Evolutionary conservation across 202 grass and related monocot species (phyloP).

Genomic region (Musa balbisiana): DNA sequence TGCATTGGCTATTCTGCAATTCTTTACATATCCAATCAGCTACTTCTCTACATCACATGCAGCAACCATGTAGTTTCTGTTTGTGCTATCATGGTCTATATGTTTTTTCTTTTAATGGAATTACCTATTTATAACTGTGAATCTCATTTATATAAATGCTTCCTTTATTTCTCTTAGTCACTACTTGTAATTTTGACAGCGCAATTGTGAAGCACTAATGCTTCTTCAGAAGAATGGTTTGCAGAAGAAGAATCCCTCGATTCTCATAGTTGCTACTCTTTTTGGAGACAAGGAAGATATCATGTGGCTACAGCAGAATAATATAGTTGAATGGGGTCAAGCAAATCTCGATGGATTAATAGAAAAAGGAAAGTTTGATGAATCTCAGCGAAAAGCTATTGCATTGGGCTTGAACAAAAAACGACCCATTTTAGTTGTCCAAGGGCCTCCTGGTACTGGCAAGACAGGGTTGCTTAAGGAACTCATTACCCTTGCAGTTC

Average conservation of each 20-base stretch:
- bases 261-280: slow-evolving; percentile 62
- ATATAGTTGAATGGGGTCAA: slow-evolving; percentile 47
- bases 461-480: slow-evolving; percentile 77
- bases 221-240: slow-evolving; percentile 81
- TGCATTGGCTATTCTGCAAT: too few relatives aligned
- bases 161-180: slow-evolving; percentile 13
- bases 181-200: slow-evolving; percentile 41
- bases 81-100: too few relatives aligned
- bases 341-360: slow-evolving; percentile 33
- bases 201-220: slow-evolving; percentile 92
- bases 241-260: slow-evolving; percentile 68
- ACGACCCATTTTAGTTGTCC: slow-evolving; percentile 60
- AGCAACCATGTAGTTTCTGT: too few relatives aligned
- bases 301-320: slow-evolving; percentile 49
- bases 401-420: slow-evolving; percentile 92
- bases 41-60: too few relatives aligned
- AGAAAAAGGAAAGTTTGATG: slow-evolving; percentile 48
- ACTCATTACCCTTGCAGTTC: slow-evolving; percentile 58
- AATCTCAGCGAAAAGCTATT: slow-evolving; percentile 64
- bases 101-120: too few relatives aligned
- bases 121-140: not conserved
- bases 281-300: slow-evolving; percentile 67
- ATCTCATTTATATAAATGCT: not conserved
- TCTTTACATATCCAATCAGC: too few relatives aligned
- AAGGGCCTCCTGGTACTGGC: slow-evolving; percentile 88